Evolutionary conservation across 768 basidiomycete genomes (phyloP), one percentile per base, ranked within the genome.

Genomic region (Tricholoma furcatifolium): DNA sequence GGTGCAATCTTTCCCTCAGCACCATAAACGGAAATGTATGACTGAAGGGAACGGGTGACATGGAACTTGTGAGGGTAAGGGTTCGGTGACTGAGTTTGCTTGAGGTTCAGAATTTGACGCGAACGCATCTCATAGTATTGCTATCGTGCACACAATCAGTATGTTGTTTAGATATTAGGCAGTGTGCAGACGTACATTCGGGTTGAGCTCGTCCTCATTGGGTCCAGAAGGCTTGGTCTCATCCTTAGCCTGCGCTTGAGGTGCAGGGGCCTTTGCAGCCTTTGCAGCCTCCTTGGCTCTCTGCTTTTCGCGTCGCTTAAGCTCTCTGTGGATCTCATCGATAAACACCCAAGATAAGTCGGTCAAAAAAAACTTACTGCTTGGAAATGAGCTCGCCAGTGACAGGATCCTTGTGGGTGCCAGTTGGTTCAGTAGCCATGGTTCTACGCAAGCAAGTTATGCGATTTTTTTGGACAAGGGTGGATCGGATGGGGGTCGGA

Each of bases 51-150:
- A 56, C 71, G 76, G 51, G 87, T 76, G 18, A 98, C 95, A 60
- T 96, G 70, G 74, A 99, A 99, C 83, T 99, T 99, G 86, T 99
- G 97, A 6, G 97, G 97, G 75, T 98, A 99, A 2, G 97, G 97
- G 68, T 95, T 90, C 2, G 95, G 96, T 6, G 80, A 70, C 67
- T 88, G 88, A 24, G 90, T 88, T 65, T 86, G 79, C 70, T 91
- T 88, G 57, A 99, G 82, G 60, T 85, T 83, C 57, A 85, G 81
- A 62, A 99, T 93, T 61, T 91, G 85, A 43, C 93, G 84, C 24
- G 89, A 92, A 60, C 97, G 88, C 60, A 93, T 74, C 65, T 98
- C 94, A 66, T 88, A 96, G 78, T 98, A 99, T 93, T 96, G 93
- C 95, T 99, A 60, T 5, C 65, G 23, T 38, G 35, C n/a, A 17